phyloP scores from a whole-genome alignment of 2,329 filamentous ascomycete species.

The Cladosporium halotolerans region DNA sequence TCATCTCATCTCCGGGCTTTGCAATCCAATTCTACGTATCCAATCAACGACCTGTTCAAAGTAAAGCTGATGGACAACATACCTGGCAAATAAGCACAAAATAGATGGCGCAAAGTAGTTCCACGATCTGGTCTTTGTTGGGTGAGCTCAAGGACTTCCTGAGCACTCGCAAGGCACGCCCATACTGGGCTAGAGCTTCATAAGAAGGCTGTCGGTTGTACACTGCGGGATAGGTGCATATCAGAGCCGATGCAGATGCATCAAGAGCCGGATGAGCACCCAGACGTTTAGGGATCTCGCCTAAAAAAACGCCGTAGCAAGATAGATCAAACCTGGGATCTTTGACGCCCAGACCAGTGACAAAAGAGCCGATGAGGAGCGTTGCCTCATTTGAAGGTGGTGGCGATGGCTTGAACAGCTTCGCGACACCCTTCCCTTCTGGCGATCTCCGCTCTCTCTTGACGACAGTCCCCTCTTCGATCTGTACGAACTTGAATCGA shows the following conservation, averaged over 20 bases:
- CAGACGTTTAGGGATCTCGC: slow-evolving; percentile 7
- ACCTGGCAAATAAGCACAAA: slow-evolving; percentile 14
- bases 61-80: not conserved
- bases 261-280: slow-evolving; percentile 13
- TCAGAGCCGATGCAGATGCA: slow-evolving; percentile 13
- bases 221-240: slow-evolving; percentile 8
- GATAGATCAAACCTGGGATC: slow-evolving; percentile 10
- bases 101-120: slow-evolving; percentile 13
- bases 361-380: not conserved
- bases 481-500: slow-evolving; percentile 15
- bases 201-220: not conserved
- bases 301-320: slow-evolving; percentile 12
- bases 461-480: not conserved
- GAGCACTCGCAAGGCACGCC: slow-evolving; percentile 4
- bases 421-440: not conserved
- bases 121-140: not conserved
- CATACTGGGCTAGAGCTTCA: slow-evolving; percentile 9
- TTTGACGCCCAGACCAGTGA: slow-evolving; percentile 4
- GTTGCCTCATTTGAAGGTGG: not conserved
- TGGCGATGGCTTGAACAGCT: not conserved
- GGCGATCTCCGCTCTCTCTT: not conserved
- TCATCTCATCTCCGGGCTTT: slow-evolving; percentile 1
- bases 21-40: not conserved
- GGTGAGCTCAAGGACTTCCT: slow-evolving; percentile 5
- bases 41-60: not conserved